Conservation (phyloP, 805 yeast genomes). For the Wickerhamomyces chambardii region DNA sequence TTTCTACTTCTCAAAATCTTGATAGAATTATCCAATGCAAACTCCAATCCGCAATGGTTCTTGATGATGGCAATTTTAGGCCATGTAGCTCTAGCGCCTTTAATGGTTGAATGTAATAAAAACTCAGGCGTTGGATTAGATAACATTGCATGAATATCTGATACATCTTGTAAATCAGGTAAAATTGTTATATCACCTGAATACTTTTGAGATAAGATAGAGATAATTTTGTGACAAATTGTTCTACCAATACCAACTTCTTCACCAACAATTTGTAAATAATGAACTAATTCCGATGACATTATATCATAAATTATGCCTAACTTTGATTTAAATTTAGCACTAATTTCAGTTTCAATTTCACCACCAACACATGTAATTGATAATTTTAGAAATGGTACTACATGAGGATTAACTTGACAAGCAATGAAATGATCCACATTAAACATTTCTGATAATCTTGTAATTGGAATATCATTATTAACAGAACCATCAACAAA, state of each 20-base stretch:
- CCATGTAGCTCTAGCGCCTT: constrained; percentile 94
- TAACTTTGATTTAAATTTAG: constrained; percentile 41
- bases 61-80: constrained; percentile 78
- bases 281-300: constrained; percentile 70
- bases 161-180: constrained; percentile 54
- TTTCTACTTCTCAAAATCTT: constrained; percentile 54
- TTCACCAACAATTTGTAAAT: constrained; percentile 63
- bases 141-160: constrained; percentile 55
- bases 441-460: constrained; percentile 93
- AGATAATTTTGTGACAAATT: constrained; percentile 60
- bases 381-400: constrained; percentile 70
- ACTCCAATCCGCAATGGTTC: constrained; percentile 87
- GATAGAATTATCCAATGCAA: constrained; percentile 77
- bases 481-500: constrained; percentile 97
- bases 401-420: constrained; percentile 95
- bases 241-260: constrained; percentile 65
- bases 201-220: constrained; percentile 78
- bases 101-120: constrained; percentile 53
- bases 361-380: constrained; percentile 64
- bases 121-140: constrained; percentile 79
- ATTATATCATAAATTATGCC: constrained; percentile 48
- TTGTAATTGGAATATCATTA: constrained; percentile 83
- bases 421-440: constrained; percentile 97
- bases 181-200: constrained; percentile 91
- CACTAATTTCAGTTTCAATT: constrained; percentile 50